Evolutionary conservation across 1,284 basidiomycete genomes (phyloP), one percentile per base, ranked within the genome.

Genomic region (Ceratobasidium sp.): DNA sequence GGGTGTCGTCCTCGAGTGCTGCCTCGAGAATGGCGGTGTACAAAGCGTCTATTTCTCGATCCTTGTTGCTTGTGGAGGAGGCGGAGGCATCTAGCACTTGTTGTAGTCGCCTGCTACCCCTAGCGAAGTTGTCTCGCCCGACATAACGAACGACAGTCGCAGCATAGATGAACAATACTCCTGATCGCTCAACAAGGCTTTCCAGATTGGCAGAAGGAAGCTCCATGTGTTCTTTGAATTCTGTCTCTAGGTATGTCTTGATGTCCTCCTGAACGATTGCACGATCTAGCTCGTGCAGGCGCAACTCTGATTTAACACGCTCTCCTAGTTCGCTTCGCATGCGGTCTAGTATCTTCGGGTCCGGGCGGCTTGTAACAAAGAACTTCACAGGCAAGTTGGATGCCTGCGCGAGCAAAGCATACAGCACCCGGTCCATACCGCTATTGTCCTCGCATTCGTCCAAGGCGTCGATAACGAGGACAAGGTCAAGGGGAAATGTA

Each of bases 121-220:
- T 18, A 9, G 21, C 1, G 23, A 42, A 67, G n/a, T 44, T 21
- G 18, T 30, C 33, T n/a, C 16, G 18, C 12, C 6, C 8, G 21
- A 67, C 18, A 18, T 56, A 67, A 9, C 63, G 63, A 0, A 54
- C 51, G 14, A 44, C 63, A 12, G 63, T 67, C 1, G 63, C 33
- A 1, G 63, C 63, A 44, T 67, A 67, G 49, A 67, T 67, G 14
- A 67, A 67, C 51, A 67, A 30, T 1, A 54, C 51, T 9, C 63
- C 63, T 0, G 63, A 44, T 16, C 30, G 33, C 23, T 23, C 21
- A 14, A 18, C 49, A 2, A 64, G 33, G 1, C 9, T 36, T 12
- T 42, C 14, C 3, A 61, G 16, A 25, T 61, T 18, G 16, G 36
- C 6, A 5, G n/a, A 0, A 23, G 59, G 16, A 1, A 42, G 18